Evolutionary conservation across 148 eudicot genomes (phyloP).

Genomic region (Spergularia bocconei): DNA sequence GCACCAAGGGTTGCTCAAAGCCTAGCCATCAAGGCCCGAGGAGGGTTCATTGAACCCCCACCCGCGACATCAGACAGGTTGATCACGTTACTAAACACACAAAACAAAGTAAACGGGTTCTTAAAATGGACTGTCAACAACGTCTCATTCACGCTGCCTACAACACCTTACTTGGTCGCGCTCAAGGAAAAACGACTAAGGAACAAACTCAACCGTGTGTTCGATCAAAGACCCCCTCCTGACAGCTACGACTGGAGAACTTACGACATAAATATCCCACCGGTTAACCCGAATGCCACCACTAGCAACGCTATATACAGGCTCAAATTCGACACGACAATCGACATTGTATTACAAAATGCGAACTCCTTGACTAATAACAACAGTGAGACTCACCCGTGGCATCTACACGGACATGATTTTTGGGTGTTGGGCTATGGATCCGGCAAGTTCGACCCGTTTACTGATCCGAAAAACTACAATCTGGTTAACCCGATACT

Average conservation of each 20-base stretch:
- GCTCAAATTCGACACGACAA: constrained; percentile 46
- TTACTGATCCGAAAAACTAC: constrained; percentile 42
- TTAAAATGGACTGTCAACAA: constrained; percentile 70
- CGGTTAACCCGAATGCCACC: constrained; percentile 48
- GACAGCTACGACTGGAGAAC: constrained; percentile 38
- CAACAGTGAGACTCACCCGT: constrained; percentile 86
- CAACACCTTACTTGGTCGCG: constrained; percentile 72
- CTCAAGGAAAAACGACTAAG: constrained; percentile 39
- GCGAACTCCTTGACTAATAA: constrained; percentile 54
- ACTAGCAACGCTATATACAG: constrained; percentile 52
- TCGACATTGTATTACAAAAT: constrained; percentile 72
- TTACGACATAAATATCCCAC: constrained; percentile 45
- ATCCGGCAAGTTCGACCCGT: constrained; percentile 50
- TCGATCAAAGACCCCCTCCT: constrained; percentile 60
- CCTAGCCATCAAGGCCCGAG: constrained; percentile 45
- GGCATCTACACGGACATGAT: constrained; percentile 94
- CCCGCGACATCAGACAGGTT: constrained; percentile 53
- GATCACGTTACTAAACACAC: constrained; percentile 73
- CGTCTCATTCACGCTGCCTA: constrained; percentile 59
- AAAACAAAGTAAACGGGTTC: constrained; percentile 48
- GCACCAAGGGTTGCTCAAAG: constrained; percentile 50
- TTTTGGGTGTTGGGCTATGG: constrained; percentile 96
- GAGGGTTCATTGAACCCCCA: constrained; percentile 44
- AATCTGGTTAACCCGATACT: constrained; percentile 63
- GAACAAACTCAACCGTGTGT: constrained; percentile 29